These are phyloP conservation scores for Reutealis trisperma DNA, from an alignment of 345 rosid genomes.

Conservation along the genomic window DNA sequence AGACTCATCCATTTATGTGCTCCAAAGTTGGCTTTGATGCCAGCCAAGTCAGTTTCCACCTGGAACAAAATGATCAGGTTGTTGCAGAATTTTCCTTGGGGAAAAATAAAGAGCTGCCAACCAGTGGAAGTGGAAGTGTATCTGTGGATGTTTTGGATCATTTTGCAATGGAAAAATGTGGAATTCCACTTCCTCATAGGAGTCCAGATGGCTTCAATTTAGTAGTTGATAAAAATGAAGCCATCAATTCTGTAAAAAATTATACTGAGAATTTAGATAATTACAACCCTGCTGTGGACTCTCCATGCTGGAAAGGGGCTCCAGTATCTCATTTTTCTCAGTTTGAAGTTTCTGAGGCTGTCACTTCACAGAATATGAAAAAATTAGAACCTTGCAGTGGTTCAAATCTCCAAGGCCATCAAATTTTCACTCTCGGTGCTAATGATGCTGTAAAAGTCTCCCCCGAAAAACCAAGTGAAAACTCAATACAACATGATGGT, in stretches of 20 bases:
- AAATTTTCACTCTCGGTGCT: constrained; percentile 13
- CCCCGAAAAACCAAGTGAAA: constrained; percentile 30
- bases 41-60: constrained; percentile 35
- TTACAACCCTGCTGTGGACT: constrained; percentile 46
- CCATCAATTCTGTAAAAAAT: constrained; percentile 36
- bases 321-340: constrained; percentile 35
- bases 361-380: constrained; percentile 29
- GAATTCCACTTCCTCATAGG: constrained; percentile 32
- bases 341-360: constrained; percentile 32
- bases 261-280: constrained; percentile 45
- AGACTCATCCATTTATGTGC: constrained; percentile 28
- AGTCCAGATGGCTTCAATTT: constrained; percentile 37
- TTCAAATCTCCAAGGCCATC: constrained; percentile 40
- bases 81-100: constrained; percentile 24
- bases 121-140: constrained; percentile 23
- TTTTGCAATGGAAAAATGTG: constrained; percentile 22
- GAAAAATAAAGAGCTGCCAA: constrained; percentile 22
- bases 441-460: constrained; percentile 31
- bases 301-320: constrained; percentile 64
- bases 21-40: constrained; percentile 38
- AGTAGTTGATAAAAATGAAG: constrained; percentile 35
- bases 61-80: constrained; percentile 30
- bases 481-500: constrained; percentile 11
- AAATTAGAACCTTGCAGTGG: constrained; percentile 39
- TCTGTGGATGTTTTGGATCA: constrained; percentile 31